A percentile compares a stretch with the other conserved stretches of the same genome.
Conservation (phyloP, 352 stramenopile species). For the Nothophytophthora sp. region DNA sequence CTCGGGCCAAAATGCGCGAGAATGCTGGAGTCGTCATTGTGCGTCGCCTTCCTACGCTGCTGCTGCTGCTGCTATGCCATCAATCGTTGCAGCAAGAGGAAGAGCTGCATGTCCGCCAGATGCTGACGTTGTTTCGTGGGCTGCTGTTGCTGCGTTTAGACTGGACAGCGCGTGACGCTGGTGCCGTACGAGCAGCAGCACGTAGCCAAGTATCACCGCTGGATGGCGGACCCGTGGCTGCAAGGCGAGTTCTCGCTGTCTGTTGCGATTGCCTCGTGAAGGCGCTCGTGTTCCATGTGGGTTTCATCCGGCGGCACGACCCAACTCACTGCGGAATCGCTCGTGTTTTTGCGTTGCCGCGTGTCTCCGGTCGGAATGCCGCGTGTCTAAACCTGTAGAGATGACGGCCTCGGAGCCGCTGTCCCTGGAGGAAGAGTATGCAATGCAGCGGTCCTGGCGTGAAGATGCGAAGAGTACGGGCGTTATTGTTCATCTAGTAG, state of each 20-base stretch:
- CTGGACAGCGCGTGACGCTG: constrained; percentile 59
- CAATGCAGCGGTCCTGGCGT: constrained; percentile 93
- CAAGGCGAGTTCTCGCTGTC: constrained; percentile 69
- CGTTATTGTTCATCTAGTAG: not conserved
- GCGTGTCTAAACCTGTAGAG: constrained; percentile 46
- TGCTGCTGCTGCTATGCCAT: not conserved
- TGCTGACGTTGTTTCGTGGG: not conserved
- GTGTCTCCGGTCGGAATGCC: too few relatives aligned
- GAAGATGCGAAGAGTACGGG: constrained; percentile 87
- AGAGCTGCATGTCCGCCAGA: too few relatives aligned
- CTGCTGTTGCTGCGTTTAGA: constrained; percentile 29
- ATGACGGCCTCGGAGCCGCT: constrained; percentile 94
- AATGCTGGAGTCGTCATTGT: constrained; percentile 65
- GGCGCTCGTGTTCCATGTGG: too few relatives aligned
- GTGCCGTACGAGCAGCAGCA: constrained; percentile 89
- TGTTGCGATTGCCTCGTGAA: too few relatives aligned
- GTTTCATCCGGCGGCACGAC: too few relatives aligned
- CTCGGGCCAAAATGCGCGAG: constrained; percentile 47
- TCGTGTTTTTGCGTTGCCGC: not conserved
- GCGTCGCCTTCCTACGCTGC: constrained; percentile 3
- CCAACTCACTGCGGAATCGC: too few relatives aligned
- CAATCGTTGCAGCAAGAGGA: too few relatives aligned
- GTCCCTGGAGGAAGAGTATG: constrained; percentile 90
- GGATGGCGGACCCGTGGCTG: constrained; percentile 94
- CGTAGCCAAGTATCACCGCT: constrained; percentile 93